Percentiles rank a stretch among this genome's conserved stretches.
Evolutionary conservation across 1,139 yeast species (phyloP).

Genomic region (Yamadazyma spencermartinsiae): DNA sequence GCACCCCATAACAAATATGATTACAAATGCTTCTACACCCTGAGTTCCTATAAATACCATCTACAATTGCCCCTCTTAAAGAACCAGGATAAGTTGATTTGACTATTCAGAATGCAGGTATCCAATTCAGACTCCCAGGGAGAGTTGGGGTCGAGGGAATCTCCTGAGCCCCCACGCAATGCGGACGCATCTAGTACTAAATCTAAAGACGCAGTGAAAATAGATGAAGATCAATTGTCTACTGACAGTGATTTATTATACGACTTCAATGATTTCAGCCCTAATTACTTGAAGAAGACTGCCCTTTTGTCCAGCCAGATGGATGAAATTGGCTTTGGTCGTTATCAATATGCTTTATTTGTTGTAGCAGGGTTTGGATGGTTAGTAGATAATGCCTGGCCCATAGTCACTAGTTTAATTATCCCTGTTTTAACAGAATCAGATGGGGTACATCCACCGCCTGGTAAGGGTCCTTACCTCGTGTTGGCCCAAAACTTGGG

Average conservation of each 20-base stretch:
- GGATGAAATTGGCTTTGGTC: slow-evolving; percentile 44
- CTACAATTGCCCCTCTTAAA: too few relatives aligned
- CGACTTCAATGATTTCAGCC: slow-evolving; percentile 13
- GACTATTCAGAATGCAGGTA: too few relatives aligned
- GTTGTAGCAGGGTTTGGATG: slow-evolving; percentile 48
- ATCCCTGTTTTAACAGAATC: slow-evolving; percentile 34
- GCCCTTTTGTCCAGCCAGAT: slow-evolving; percentile 34
- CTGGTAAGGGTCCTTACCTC: slow-evolving; percentile 35
- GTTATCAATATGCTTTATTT: slow-evolving; percentile 41
- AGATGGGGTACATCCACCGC: slow-evolving; percentile 41
- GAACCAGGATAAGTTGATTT: too few relatives aligned
- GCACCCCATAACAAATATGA: too few relatives aligned
- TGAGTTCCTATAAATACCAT: too few relatives aligned
- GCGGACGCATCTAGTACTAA: too few relatives aligned
- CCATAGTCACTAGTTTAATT: slow-evolving; percentile 39
- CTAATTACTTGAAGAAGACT: slow-evolving; percentile 34
- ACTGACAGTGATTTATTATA: slow-evolving; percentile 10
- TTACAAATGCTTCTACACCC: too few relatives aligned
- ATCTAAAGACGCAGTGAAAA: neutral
- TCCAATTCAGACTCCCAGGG: too few relatives aligned
- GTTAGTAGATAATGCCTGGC: slow-evolving; percentile 48
- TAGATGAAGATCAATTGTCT: slow-evolving; percentile 4
- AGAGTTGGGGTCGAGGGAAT: too few relatives aligned
- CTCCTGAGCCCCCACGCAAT: too few relatives aligned
- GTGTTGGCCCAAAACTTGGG: slow-evolving; percentile 47